A percentile compares a stretch with the other conserved stretches of the same genome.
Evolutionary conservation across 805 yeast species (phyloP).

Genomic region (Candida andamanensis): DNA sequence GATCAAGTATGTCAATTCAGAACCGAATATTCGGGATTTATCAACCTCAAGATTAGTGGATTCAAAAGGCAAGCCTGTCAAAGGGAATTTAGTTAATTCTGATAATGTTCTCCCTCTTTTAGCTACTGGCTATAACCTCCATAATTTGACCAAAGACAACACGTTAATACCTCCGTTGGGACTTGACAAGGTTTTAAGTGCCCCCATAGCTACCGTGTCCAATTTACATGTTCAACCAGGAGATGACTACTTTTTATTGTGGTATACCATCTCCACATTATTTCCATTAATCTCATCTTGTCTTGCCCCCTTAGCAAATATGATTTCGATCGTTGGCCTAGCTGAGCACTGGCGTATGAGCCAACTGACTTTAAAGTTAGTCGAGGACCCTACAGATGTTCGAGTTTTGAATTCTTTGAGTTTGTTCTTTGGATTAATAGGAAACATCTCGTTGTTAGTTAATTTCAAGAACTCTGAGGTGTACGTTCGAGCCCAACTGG

Average conservation of each 20-base stretch:
- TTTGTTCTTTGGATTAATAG: conserved; percentile 57
- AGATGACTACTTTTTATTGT: conserved; percentile 32
- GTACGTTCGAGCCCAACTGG: conserved; percentile 56
- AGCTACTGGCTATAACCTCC: conserved; percentile 7
- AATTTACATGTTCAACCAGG: conserved; percentile 33
- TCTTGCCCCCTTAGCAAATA: conserved; percentile 72
- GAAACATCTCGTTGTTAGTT: conserved; percentile 64
- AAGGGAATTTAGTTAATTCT: not conserved
- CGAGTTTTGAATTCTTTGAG: conserved; percentile 58
- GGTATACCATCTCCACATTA: conserved; percentile 66
- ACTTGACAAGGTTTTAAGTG: conserved; percentile 25
- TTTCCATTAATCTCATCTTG: conserved; percentile 77
- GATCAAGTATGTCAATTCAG: too few species aligned
- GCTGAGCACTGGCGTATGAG: conserved; percentile 60
- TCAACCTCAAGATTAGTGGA: not conserved
- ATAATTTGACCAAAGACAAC: conserved; percentile 11
- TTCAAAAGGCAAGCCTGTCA: not conserved
- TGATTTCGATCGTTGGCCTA: conserved; percentile 66
- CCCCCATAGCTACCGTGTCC: conserved; percentile 27
- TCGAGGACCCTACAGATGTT: conserved; percentile 39
- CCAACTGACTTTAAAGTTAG: conserved; percentile 15
- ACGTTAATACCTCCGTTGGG: conserved; percentile 17
- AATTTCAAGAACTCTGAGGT: conserved; percentile 59
- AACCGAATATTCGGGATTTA: too few species aligned
- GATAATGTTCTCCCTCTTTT: conserved; percentile 5